These are phyloP conservation scores for Nicotiana tabacum DNA, from an alignment of 257 asterid species.

Conservation along the genomic window DNA sequence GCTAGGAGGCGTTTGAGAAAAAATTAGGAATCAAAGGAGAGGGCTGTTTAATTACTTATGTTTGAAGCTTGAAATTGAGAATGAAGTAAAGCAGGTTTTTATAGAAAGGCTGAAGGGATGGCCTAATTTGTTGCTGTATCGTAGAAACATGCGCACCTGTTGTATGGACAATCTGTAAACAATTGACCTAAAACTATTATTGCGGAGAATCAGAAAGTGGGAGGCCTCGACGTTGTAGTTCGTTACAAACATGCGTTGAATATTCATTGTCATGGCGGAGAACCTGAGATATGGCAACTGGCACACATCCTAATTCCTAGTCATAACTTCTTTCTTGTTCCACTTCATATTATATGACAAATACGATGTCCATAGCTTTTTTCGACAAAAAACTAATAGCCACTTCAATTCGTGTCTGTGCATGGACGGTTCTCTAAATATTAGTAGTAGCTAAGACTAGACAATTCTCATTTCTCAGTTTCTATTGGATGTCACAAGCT, in stretches of 20 bases:
- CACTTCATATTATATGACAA: background rate
- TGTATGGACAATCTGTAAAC: constrained; percentile 24
- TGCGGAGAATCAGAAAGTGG: constrained; percentile 14
- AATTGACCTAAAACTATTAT: background rate
- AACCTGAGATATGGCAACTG: background rate
- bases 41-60: background rate
- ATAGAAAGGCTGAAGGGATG: constrained; percentile 18
- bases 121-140: constrained; percentile 5
- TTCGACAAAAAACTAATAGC: background rate
- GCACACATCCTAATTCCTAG: background rate
- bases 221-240: constrained; percentile 16
- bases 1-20: constrained; percentile 1
- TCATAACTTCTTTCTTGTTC: background rate
- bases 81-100: constrained; percentile 16
- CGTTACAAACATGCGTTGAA: constrained; percentile 5
- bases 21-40: background rate
- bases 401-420: background rate
- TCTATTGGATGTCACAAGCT: background rate
- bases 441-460: background rate
- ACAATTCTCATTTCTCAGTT: background rate
- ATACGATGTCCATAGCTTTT: background rate
- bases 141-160: constrained; percentile 19
- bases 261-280: constrained; percentile 1
- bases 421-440: background rate
- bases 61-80: constrained; percentile 17